A percentile compares a stretch with the other conserved stretches of the same genome.
These are phyloP conservation scores for Cladosporium sp. DNA, from an alignment of 2,329 filamentous ascomycete genomes.

Conservation along the genomic window DNA sequence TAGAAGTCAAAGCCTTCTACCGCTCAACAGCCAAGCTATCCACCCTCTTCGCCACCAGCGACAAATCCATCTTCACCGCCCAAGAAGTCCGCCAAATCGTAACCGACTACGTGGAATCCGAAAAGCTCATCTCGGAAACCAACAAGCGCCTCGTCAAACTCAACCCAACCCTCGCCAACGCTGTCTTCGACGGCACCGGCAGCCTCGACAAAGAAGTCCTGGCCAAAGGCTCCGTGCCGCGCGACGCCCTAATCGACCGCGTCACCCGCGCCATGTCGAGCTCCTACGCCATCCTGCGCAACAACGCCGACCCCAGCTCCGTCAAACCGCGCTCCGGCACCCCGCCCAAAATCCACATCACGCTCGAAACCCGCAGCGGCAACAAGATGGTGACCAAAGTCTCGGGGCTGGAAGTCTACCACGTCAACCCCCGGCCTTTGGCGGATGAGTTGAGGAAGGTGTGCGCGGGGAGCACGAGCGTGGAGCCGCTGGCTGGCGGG, in stretches of 20 bases:
- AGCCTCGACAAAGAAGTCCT: constrained; percentile 53
- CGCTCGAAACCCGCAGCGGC: constrained; percentile 59
- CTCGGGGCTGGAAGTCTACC: constrained; percentile 57
- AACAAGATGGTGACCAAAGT: constrained; percentile 63
- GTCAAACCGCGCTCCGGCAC: constrained; percentile 59
- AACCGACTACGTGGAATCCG: constrained; percentile 54
- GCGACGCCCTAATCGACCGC: constrained; percentile 57
- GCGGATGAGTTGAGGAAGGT: constrained; percentile 63
- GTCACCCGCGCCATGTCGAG: constrained; percentile 52
- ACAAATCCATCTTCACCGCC: constrained; percentile 50
- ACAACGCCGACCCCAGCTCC: constrained; percentile 36
- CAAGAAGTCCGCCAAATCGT: constrained; percentile 55
- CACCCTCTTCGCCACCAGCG: constrained; percentile 49
- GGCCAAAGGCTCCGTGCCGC: constrained; percentile 53
- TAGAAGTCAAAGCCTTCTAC: constrained; percentile 50
- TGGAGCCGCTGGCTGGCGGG: constrained; percentile 55
- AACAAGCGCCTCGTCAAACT: constrained; percentile 60
- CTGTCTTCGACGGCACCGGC: constrained; percentile 52
- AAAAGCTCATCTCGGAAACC: constrained; percentile 51
- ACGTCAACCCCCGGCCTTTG: constrained; percentile 54
- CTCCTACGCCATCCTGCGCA: constrained; percentile 54
- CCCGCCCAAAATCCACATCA: constrained; percentile 56
- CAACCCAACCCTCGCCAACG: constrained; percentile 59
- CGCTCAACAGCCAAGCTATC: constrained; percentile 54
- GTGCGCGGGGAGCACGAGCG: constrained; percentile 63